phyloP scores from a whole-genome alignment of 1,284 basidiomycete species.

The Anthracocystis walkeri region DNA sequence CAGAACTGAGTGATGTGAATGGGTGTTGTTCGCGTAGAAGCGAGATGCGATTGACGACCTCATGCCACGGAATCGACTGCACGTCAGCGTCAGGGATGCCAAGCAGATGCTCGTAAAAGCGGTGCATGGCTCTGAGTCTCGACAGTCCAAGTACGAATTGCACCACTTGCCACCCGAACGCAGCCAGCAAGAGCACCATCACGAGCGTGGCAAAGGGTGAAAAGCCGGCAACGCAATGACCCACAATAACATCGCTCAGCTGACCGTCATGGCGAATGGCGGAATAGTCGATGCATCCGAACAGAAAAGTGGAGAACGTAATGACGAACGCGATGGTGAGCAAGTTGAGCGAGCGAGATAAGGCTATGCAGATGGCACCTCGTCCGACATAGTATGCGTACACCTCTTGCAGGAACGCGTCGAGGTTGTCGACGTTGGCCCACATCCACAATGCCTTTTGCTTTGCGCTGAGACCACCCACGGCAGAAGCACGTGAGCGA shows the following conservation, averaged over 20 bases:
- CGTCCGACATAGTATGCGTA: conserved; percentile 97
- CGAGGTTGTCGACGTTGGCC: conserved; percentile 97
- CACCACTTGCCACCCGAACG: conserved; percentile 76
- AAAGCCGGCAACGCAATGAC: conserved; percentile 76
- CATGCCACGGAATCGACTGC: conserved; percentile 95
- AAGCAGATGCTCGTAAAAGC: conserved; percentile 78
- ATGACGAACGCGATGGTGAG: conserved; percentile 97
- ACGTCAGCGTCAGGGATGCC: conserved; percentile 81
- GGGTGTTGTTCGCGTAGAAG: conserved; percentile 61
- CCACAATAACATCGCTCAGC: conserved; percentile 60
- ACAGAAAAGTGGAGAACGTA: conserved; percentile 91
- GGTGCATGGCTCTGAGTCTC: conserved; percentile 88
- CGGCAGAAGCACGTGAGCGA: conserved; percentile 33
- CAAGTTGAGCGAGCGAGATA: conserved; percentile 87
- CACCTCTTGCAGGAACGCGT: conserved; percentile 92
- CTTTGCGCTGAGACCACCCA: conserved; percentile 45
- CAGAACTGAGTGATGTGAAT: conserved; percentile 53
- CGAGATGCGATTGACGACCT: conserved; percentile 85
- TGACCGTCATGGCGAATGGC: conserved; percentile 72
- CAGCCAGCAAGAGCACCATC: conserved; percentile 77
- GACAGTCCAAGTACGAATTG: conserved; percentile 74
- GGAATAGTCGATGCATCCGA: conserved; percentile 93
- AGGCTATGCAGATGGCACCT: conserved; percentile 91
- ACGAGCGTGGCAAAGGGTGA: conserved; percentile 79
- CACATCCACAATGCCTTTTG: conserved; percentile 89